Base-by-base conservation (phyloP, 2,329 filamentous ascomycete genomes). In the Trichoderma atroviride region DNA sequence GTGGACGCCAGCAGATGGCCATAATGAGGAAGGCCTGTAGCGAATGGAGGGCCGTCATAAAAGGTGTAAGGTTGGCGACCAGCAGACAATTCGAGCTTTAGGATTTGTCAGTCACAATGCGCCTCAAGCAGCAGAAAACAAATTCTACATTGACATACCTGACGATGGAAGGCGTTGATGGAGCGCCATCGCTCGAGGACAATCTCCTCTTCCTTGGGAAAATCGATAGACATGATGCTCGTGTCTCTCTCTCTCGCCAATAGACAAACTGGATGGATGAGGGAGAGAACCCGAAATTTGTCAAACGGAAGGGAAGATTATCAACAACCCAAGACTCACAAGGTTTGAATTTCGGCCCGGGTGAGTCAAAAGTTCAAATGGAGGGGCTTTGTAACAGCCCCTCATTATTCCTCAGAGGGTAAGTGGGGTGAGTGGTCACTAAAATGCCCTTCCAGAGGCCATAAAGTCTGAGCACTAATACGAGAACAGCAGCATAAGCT, bases 51-150 rank as follows among this genome's bases (percentile, higher is more conserved):
- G 13, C 92, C 92, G 86, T 95, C 92, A 83, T 97, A 98, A 83
- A 99, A 99, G 69, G 94, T 97, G 79, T 97, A 99, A 66, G 89
- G 91, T 72, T 92, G 88, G 72, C 90, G 89, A 73, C 92, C 92
- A 79, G 92, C 87, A 13, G 94, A 96, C 71, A 98, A 88, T 81
- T 96, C 92, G 72, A 90, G 81, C 84, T 88, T 71, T 11, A 72
- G 7, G 35, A 50, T 10, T 33, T 40, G 33, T 65, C 29, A 52
- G 59, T 13, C 47, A 35, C 31, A 16, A 62, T 29, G 35, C 14
- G n/a, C 47, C n/a, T 11, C 43, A 37, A 27, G 16, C 13, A n/a
- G 52, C 60, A 27, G 63, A 60, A 69, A 70, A 35, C 14, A 31
- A 29, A 69, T 52, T 56, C 24, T 33, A 22, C n/a, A 43, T 55